Conservation (phyloP, 352 stramenopile genomes). For the Phytophthora aleatoria region DNA sequence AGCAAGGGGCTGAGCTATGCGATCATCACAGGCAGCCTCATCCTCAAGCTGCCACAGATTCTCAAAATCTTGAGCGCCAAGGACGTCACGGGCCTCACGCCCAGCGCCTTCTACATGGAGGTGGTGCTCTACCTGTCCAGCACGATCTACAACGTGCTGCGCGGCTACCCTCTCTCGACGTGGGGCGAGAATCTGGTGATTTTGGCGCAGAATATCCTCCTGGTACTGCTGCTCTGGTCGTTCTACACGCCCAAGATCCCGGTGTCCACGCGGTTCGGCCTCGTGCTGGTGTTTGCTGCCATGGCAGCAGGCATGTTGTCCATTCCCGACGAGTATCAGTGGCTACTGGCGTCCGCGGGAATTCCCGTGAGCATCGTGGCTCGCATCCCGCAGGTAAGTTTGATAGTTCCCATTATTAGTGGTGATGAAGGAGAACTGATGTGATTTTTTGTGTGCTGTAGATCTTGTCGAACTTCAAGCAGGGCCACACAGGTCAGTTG, state of each 20-base stretch:
- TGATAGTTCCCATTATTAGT: not conserved
- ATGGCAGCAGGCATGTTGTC: constrained; percentile 61
- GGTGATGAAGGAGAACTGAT: constrained; percentile 1
- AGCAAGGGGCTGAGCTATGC: constrained; percentile 87
- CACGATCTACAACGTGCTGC: constrained; percentile 86
- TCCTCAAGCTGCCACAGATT: constrained; percentile 91
- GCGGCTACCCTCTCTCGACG: constrained; percentile 84
- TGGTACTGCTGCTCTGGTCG: constrained; percentile 82
- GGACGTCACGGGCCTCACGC: constrained; percentile 85
- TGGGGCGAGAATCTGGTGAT: constrained; percentile 90
- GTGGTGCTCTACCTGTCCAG: constrained; percentile 82
- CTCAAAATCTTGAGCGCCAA: constrained; percentile 85
- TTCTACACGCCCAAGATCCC: constrained; percentile 70
- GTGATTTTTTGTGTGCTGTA: constrained; percentile 28
- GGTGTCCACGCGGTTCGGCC: constrained; percentile 46
- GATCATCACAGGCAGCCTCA: constrained; percentile 85
- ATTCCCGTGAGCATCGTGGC: constrained; percentile 84
- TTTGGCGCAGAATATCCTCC: constrained; percentile 81
- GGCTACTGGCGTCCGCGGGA: constrained; percentile 68
- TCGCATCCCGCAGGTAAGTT: constrained; percentile 76
- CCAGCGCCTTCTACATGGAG: constrained; percentile 90
- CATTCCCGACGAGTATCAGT: constrained; percentile 76
- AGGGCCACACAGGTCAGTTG: constrained; percentile 89
- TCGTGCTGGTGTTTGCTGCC: constrained; percentile 53
- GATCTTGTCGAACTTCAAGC: constrained; percentile 89